phyloP scores from a whole-genome alignment of 495 filamentous ascomycete genomes.

The Amorphotheca resinae region DNA sequence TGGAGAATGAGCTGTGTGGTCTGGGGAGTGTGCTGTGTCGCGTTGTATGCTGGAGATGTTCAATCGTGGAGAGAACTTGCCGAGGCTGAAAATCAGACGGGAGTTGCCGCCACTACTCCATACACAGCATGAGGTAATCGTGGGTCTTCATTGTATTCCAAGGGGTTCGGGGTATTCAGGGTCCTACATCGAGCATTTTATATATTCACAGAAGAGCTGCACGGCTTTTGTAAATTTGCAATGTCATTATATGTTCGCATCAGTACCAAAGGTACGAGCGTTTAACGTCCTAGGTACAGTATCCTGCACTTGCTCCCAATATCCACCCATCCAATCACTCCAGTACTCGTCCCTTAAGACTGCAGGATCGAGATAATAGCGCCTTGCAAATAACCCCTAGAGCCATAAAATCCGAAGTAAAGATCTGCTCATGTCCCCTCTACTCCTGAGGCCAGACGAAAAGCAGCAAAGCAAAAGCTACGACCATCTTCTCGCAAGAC shows the following conservation, averaged over 20 bases:
- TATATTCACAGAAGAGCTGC: not conserved
- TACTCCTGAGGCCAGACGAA: slow-evolving; percentile 5
- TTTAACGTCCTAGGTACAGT: not conserved
- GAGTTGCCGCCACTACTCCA: not conserved
- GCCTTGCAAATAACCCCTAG: slow-evolving; percentile 1
- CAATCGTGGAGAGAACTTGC: not conserved
- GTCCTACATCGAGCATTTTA: not conserved
- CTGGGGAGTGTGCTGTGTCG: not conserved
- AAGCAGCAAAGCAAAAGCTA: slow-evolving; percentile 10
- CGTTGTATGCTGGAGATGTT: not conserved
- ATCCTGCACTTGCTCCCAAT: not conserved
- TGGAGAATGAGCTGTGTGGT: not conserved
- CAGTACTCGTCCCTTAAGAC: not conserved
- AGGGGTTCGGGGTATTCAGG: too few relatives aligned
- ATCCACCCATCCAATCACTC: not conserved
- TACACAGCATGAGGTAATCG: too few relatives aligned
- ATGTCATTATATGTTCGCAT: slow-evolving; percentile 1
- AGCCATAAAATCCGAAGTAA: not conserved
- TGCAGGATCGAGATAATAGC: not conserved
- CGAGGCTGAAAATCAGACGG: slow-evolving; percentile 4
- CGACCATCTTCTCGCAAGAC: slow-evolving; percentile 2
- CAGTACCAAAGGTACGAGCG: not conserved
- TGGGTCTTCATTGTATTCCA: too few relatives aligned
- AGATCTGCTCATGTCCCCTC: slow-evolving; percentile 8
- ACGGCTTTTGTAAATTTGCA: not conserved